Conservation (phyloP, 305 asterid genomes). For the Nicotiana rustica region DNA sequence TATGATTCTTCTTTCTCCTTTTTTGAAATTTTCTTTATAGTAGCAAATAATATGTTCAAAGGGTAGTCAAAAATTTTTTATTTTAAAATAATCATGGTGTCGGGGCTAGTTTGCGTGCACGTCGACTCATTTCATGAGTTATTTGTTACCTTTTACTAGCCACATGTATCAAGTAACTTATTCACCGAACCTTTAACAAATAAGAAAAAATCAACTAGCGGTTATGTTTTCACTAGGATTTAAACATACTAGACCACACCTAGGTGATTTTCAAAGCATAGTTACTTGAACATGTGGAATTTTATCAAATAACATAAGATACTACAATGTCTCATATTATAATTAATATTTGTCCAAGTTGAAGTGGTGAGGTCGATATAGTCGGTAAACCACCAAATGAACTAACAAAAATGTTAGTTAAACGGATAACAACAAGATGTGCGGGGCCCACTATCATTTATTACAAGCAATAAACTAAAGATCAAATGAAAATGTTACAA, state of each 20-base stretch:
- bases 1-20: background rate
- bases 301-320: background rate
- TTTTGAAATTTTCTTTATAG: too few relatives aligned
- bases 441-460: background rate
- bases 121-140: too few relatives aligned
- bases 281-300: background rate
- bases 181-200: too few relatives aligned
- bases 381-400: slow-evolving; percentile 29
- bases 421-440: background rate
- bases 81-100: too few relatives aligned
- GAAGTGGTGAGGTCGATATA: slow-evolving; percentile 3
- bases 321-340: background rate
- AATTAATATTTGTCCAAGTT: background rate
- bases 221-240: too few relatives aligned
- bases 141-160: too few relatives aligned
- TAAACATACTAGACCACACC: too few relatives aligned
- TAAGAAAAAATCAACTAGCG: too few relatives aligned
- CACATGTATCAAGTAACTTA: too few relatives aligned
- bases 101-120: too few relatives aligned
- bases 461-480: background rate
- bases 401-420: background rate
- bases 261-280: background rate
- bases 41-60: too few relatives aligned
- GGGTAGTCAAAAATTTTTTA: too few relatives aligned
- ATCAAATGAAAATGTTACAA: background rate